phyloP scores from a whole-genome alignment of 2,329 filamentous ascomycete genomes.

The Phialophora tarda region DNA sequence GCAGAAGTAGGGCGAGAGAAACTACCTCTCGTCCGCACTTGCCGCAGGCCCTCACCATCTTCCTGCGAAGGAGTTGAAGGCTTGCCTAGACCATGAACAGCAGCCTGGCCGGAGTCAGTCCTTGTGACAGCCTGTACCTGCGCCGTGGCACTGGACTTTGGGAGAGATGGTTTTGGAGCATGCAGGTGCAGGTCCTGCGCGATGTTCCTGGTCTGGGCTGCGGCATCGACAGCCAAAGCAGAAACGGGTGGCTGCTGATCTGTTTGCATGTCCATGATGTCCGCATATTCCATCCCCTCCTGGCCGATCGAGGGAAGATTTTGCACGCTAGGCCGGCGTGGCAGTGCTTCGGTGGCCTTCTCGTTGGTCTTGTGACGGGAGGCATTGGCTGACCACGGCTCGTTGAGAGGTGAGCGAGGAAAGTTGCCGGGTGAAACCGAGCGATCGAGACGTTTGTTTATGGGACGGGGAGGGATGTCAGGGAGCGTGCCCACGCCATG shows the following conservation, averaged over 20 bases:
- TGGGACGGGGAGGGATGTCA: slow-evolving; percentile 78
- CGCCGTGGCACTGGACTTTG: slow-evolving; percentile 79
- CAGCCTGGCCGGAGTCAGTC: slow-evolving; percentile 86
- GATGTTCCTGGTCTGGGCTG: slow-evolving; percentile 77
- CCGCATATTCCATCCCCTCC: slow-evolving; percentile 87
- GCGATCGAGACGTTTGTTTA: slow-evolving; percentile 69
- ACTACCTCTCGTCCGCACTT: slow-evolving; percentile 68
- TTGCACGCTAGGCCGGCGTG: slow-evolving; percentile 75
- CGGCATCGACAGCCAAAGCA: slow-evolving; percentile 48
- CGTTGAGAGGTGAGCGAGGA: slow-evolving; percentile 84
- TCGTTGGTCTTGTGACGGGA: slow-evolving; percentile 46
- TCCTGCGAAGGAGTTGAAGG: slow-evolving; percentile 54
- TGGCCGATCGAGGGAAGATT: slow-evolving; percentile 81
- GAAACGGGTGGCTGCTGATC: slow-evolving; percentile 51
- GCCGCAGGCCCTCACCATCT: slow-evolving; percentile 57
- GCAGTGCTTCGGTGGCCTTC: slow-evolving; percentile 44
- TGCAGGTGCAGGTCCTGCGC: slow-evolving; percentile 83
- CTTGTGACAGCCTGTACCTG: slow-evolving; percentile 83
- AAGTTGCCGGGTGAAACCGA: slow-evolving; percentile 79
- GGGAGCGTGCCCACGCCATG: slow-evolving; percentile 62
- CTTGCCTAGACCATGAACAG: slow-evolving; percentile 81
- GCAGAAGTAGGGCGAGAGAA: slow-evolving; percentile 57
- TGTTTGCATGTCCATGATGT: slow-evolving; percentile 54
- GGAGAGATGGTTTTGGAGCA: slow-evolving; percentile 85
- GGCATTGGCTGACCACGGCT: slow-evolving; percentile 55